Evolutionary conservation across 495 filamentous ascomycete genomes (phyloP), one percentile per base, ranked within the genome.

Genomic region (Margaritispora aquatica): DNA sequence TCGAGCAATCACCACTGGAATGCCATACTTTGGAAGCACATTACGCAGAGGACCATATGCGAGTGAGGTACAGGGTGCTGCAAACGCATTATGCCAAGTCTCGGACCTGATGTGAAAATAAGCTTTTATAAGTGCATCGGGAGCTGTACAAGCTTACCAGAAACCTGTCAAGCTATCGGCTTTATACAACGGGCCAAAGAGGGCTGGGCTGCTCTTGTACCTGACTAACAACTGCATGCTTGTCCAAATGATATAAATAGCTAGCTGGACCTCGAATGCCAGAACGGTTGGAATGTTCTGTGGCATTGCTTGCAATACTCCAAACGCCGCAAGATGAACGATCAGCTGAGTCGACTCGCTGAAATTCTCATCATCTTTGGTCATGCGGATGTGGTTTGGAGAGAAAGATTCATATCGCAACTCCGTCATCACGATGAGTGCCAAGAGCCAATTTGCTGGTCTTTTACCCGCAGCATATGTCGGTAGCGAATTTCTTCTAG

Each of bases 71-170:
- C 67, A 72, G 2, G 71, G 71, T 15, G 71, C 63, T 23, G 70
- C 63, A 57, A 74, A 74, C 17, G 64, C 69, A 51, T 72, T 72
- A 51, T 74, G 71, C 71, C 71, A 74, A 11, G 70, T 71, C 62
- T 71, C 70, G 26, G 66, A 68, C 64, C 64, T 66, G 38, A n/a
- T 46, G 4, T 38, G 9, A 38, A 19, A 47, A 41, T 46, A 27
- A 67, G 65, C 23, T 29, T 38, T 19, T 44, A 10, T 10, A 7
- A 44, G 17, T n/a, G 38, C 29, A 34, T 34, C 5, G 24, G 22
- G 8, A 54, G 11, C 23, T 20, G 31, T 24, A 38, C 1, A 50
- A 38, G 10, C 17, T 48, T 51, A 62, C 71, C 71, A 74, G 53
- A 72, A 72, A 13, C 68, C 67, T 8, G 68, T 57, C 15, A 74